phyloP scores from a whole-genome alignment of 1,139 yeast genomes.

The Kodamaea alishanica region DNA sequence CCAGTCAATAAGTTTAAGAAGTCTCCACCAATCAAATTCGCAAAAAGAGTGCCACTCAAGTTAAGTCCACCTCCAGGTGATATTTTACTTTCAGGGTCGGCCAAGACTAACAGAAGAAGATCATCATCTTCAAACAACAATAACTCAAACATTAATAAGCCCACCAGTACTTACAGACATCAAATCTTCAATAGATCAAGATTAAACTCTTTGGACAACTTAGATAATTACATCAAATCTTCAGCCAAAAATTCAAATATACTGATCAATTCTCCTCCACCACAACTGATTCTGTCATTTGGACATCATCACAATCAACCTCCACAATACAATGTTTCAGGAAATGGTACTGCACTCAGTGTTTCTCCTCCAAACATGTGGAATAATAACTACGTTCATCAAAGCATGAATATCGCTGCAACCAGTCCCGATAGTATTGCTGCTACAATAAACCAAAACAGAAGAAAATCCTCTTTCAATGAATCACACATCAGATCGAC shows the following conservation, averaged over 20 bases:
- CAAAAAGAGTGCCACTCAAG: constrained; percentile 43
- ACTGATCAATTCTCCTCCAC: constrained; percentile 39
- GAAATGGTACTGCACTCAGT: constrained; percentile 16
- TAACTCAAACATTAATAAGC: constrained; percentile 11
- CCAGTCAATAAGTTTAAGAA: constrained; percentile 17
- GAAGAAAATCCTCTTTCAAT: constrained; percentile 44
- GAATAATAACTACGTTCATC: constrained; percentile 23
- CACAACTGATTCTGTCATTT: constrained; percentile 16
- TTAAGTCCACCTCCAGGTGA: constrained; percentile 39
- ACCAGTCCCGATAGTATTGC: constrained; percentile 21
- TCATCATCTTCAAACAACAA: constrained; percentile 26
- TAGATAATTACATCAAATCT: constrained; percentile 41
- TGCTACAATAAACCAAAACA: constrained; percentile 19
- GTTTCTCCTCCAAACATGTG: constrained; percentile 27
- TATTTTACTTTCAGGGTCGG: constrained; percentile 1
- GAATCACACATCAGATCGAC: constrained; percentile 44
- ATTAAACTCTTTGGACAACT: constrained; percentile 41
- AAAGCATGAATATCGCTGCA: constrained; percentile 12
- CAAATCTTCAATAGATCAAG: constrained; percentile 40
- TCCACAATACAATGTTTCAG: constrained; percentile 7
- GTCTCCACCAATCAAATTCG: constrained; percentile 42
- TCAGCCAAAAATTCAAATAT: constrained; percentile 39
- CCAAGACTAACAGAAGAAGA: constrained; percentile 20
- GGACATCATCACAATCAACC: constrained; percentile 6
- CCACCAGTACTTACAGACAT: constrained; percentile 19